Base-by-base conservation (phyloP, 106 monocot genomes). In the Apostasia ramifera region DNA sequence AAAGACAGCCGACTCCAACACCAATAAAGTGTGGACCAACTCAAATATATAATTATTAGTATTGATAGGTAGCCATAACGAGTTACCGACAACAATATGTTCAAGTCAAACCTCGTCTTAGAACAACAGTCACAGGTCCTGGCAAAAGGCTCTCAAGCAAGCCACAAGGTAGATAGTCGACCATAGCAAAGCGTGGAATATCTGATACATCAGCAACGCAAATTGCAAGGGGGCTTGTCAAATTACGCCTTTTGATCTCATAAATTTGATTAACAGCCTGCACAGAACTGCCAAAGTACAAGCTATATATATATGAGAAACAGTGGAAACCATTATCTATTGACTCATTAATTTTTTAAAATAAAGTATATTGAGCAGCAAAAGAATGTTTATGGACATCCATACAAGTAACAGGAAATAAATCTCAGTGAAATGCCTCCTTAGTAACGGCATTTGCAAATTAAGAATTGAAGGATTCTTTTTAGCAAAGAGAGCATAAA, bases 121-220 rank as follows among this genome's bases (percentile, higher is more conserved):
- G 74, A 76, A 98, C 89, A 74, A 93, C 76, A 56, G 98, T 98
- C 2, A 92, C 92, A 41, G 98, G 92, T 72, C 92, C 98, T 8
- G 98, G 98, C 66, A 98, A 87, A 63, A 98, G 89, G 59, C 60
- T 62, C 56, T 90, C 79, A 56, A 98, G 83, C 59, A 98, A 71
- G 3, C 85, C 87, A 47, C 77, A 60, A 63, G 91, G 95, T 69
- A 95, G 68, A 73, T 88, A 84, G 51, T 91, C 82, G 47, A 84
- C 82, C 66, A 55, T 51, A 38, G 92, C 89, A 70, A 84, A 97
- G 15, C 86, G 80, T 68, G 88, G 71, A 65, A 92, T 97, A 59
- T 97, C 97, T 56, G 84, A 76, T 5, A 97, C 88, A 81, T 97
- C 89, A 73, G 89, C 85, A 77, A 98, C 92, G 80, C 83, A 87